phyloP scores from a whole-genome alignment of 352 stramenopile genomes.

The Phytophthora cajani region DNA sequence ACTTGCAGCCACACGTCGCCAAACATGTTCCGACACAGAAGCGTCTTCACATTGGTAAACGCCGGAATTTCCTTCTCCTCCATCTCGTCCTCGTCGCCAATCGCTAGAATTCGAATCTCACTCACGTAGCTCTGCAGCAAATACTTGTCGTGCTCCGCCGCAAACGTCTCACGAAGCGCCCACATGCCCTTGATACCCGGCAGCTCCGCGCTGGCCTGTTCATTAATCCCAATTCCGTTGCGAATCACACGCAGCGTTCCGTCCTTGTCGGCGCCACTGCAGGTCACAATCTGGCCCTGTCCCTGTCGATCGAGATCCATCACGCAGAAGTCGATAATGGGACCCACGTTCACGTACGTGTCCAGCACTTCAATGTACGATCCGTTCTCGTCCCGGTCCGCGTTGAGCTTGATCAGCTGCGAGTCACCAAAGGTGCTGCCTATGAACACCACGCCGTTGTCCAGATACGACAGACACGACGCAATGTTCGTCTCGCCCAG shows the following conservation, averaged over 20 bases:
- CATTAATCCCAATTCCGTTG: slow-evolving; percentile 99
- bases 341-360: slow-evolving; percentile 97
- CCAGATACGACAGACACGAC: slow-evolving; percentile 93
- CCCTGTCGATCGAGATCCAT: slow-evolving; percentile 94
- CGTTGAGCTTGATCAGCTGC: slow-evolving; percentile 94
- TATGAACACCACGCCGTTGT: slow-evolving; percentile 96
- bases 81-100: slow-evolving; percentile 91
- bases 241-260: slow-evolving; percentile 97
- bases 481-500: slow-evolving; percentile 94
- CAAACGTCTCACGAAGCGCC: slow-evolving; percentile 89
- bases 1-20: slow-evolving; percentile 94
- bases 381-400: slow-evolving; percentile 73
- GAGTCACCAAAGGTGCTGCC: slow-evolving; percentile 95
- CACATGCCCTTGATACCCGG: slow-evolving; percentile 98
- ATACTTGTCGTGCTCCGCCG: slow-evolving; percentile 93
- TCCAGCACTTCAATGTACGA: slow-evolving; percentile 95
- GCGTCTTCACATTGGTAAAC: slow-evolving; percentile 89
- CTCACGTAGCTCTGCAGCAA: slow-evolving; percentile 96
- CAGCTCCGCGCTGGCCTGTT: slow-evolving; percentile 95
- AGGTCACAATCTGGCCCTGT: slow-evolving; percentile 97
- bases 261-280: slow-evolving; percentile 95
- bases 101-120: slow-evolving; percentile 96
- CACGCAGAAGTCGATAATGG: slow-evolving; percentile 99
- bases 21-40: slow-evolving; percentile 94
- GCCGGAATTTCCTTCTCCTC: slow-evolving; percentile 91